Evolutionary conservation across 345 rosid genomes (phyloP).

Genomic region (Eucalyptus marginata): DNA sequence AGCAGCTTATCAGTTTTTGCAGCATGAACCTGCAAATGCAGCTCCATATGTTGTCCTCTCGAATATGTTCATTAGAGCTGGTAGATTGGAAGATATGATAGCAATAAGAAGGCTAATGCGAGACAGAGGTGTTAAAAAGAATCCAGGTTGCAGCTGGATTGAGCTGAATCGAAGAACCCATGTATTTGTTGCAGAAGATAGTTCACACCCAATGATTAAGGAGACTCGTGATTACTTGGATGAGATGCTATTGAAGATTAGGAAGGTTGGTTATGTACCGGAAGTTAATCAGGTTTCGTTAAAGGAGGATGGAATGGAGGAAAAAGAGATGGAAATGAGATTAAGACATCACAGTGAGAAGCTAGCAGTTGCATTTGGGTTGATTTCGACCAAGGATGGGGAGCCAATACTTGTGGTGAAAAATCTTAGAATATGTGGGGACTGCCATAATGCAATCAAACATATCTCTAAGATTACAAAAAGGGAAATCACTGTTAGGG

Average conservation of each 20-base stretch:
- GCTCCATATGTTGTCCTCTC: constrained; percentile 81
- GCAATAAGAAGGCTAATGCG: constrained; percentile 66
- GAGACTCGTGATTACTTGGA: constrained; percentile 46
- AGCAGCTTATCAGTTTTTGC: constrained; percentile 54
- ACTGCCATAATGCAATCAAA: constrained; percentile 82
- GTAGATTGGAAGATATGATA: constrained; percentile 68
- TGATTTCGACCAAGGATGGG: constrained; percentile 53
- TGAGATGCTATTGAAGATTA: constrained; percentile 56
- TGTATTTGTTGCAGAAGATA: constrained; percentile 80
- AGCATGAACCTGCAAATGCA: constrained; percentile 62
- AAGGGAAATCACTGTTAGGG: constrained; percentile 69
- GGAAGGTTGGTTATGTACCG: constrained; percentile 60
- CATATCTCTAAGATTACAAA: constrained; percentile 41
- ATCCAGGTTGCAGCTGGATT: constrained; percentile 91
- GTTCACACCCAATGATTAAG: constrained; percentile 68
- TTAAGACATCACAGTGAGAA: constrained; percentile 81
- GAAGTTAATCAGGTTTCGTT: constrained; percentile 60
- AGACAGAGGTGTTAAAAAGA: constrained; percentile 64
- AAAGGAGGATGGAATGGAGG: constrained; percentile 33
- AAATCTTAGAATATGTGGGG: constrained; percentile 85
- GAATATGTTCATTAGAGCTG: constrained; percentile 54
- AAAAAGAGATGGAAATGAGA: constrained; percentile 48
- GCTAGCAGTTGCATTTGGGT: constrained; percentile 79
- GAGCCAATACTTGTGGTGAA: constrained; percentile 64
- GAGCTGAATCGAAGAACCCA: constrained; percentile 53